phyloP scores from a whole-genome alignment of 371 early-diverging fungal genomes.

The Umbelopsis sp. region DNA sequence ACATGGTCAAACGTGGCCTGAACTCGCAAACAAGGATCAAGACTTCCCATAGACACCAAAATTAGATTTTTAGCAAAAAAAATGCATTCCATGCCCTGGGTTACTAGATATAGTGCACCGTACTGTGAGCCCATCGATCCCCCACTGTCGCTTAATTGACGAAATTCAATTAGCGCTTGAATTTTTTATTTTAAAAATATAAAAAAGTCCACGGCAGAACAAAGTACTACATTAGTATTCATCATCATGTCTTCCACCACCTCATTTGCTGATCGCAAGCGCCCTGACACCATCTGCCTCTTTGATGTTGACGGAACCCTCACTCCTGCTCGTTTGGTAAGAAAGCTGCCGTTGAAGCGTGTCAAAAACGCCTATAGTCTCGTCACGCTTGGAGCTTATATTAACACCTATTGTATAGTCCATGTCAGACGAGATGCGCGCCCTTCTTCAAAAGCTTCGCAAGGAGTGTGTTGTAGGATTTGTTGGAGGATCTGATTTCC shows the following conservation, averaged over 20 bases:
- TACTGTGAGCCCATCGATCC: too few relatives aligned
- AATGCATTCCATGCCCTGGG: too few relatives aligned
- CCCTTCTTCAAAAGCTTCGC: constrained; percentile 81
- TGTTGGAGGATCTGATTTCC: constrained; percentile 98
- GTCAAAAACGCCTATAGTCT: too few relatives aligned
- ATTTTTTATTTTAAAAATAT: neutral
- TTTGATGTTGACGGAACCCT: constrained; percentile 99
- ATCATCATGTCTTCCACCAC: constrained; percentile 32
- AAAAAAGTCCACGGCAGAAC: neutral
- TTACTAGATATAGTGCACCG: too few relatives aligned
- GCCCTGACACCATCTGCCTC: constrained; percentile 86
- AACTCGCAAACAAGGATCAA: neutral
- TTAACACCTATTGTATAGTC: constrained; percentile 32
- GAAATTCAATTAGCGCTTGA: neutral
- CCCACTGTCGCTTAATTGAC: too few relatives aligned
- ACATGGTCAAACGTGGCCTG: neutral
- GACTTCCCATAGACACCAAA: neutral
- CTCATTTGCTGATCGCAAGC: constrained; percentile 60
- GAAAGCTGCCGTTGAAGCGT: neutral
- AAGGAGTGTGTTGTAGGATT: constrained; percentile 96
- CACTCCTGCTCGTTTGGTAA: constrained; percentile 92
- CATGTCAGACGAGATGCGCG: constrained; percentile 80
- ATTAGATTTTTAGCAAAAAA: too few relatives aligned
- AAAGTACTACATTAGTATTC: neutral
- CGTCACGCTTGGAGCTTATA: too few relatives aligned